These are phyloP conservation scores for Aspergillus tanneri DNA, from an alignment of 2,329 filamentous ascomycete genomes.

Conservation along the genomic window DNA sequence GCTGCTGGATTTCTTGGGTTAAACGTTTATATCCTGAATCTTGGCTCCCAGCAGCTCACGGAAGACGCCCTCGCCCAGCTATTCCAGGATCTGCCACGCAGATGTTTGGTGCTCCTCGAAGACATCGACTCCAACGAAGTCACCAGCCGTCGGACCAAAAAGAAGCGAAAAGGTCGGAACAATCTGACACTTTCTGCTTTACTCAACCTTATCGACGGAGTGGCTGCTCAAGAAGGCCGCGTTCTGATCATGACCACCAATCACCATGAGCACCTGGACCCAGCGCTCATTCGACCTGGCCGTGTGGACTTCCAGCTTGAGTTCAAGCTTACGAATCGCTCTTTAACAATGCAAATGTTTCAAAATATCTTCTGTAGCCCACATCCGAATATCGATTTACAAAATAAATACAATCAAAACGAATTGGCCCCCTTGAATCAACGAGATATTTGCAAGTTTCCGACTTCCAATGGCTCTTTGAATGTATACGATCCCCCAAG, in stretches of 20 bases:
- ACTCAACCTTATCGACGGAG: conserved; percentile 7
- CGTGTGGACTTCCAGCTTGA: conserved; percentile 7
- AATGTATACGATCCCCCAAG: not conserved
- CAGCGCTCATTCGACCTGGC: conserved; percentile 5
- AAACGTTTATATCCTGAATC: conserved; percentile 63
- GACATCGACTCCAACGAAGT: conserved; percentile 56
- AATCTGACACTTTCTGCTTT: conserved; percentile 5
- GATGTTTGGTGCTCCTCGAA: conserved; percentile 66
- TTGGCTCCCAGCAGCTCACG: conserved; percentile 56
- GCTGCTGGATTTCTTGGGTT: conserved; percentile 63
- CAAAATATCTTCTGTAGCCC: conserved; percentile 5
- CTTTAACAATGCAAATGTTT: conserved; percentile 7
- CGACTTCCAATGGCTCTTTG: not conserved
- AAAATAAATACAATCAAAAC: not conserved
- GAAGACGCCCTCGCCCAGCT: conserved; percentile 60
- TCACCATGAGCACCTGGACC: conserved; percentile 5
- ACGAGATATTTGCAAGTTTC: too few species aligned
- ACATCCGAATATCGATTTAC: not conserved
- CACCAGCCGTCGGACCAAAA: not conserved
- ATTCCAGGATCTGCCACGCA: conserved; percentile 60
- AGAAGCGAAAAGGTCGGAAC: conserved; percentile 4
- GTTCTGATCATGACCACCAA: conserved; percentile 11
- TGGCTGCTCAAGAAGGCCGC: conserved; percentile 8
- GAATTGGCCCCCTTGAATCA: not conserved
- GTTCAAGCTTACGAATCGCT: conserved; percentile 9